Evolutionary conservation across 805 yeast genomes (phyloP).

Genomic region (Torulaspora delbrueckii): DNA sequence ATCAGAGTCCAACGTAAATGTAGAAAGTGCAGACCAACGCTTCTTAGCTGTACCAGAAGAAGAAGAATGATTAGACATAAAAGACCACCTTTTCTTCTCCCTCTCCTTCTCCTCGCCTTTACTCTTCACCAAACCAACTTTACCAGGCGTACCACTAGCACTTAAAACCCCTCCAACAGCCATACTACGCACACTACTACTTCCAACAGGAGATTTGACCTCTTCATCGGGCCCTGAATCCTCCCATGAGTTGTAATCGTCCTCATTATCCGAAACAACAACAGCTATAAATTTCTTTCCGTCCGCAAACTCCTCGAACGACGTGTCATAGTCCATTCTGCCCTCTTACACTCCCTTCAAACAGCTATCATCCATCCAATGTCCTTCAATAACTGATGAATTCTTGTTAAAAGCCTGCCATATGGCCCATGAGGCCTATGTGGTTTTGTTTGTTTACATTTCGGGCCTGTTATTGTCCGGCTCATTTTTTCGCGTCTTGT

Average conservation of each 20-base stretch:
- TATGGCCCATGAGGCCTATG: background rate
- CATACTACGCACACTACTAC: background rate
- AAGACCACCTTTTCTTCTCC: conserved; percentile 32
- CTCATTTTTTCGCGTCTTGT: conserved; percentile 3
- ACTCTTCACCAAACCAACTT: conserved; percentile 1
- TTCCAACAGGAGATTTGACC: conserved; percentile 1
- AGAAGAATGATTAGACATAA: conserved; percentile 28
- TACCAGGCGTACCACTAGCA: background rate
- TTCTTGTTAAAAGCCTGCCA: background rate
- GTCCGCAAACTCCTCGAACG: conserved; percentile 25
- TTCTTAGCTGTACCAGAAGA: conserved; percentile 25
- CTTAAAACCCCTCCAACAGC: background rate
- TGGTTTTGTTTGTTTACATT: conserved; percentile 6
- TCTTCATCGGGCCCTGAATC: conserved; percentile 9
- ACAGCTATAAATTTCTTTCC: conserved; percentile 31
- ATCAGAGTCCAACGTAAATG: conserved; percentile 19
- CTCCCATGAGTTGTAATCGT: conserved; percentile 21
- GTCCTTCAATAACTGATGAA: background rate
- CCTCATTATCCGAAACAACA: conserved; percentile 32
- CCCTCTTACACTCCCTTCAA: background rate
- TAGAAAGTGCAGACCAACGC: conserved; percentile 32
- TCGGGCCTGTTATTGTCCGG: background rate
- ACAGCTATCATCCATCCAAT: background rate
- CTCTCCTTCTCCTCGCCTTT: conserved; percentile 14
- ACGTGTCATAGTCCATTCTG: conserved; percentile 25